Evolutionary conservation across 176 grass and related monocot genomes (phyloP).

Genomic region (Tuctoria greenei): DNA sequence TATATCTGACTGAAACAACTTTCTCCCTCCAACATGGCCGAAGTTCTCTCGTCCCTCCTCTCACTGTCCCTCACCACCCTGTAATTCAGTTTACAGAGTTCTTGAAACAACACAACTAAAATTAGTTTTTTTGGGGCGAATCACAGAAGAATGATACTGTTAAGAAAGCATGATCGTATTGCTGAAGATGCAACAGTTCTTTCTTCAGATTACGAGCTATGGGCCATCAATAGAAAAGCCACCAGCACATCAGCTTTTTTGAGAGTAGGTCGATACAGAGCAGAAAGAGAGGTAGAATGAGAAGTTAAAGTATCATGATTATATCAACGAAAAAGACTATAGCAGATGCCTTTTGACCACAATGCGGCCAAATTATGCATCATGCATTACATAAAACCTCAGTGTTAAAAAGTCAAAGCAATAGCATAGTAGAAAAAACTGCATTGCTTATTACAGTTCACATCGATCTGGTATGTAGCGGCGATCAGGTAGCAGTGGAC

Average conservation of each 20-base stretch:
- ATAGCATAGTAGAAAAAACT: not conserved
- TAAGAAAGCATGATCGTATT: not conserved
- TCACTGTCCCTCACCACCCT: too few relatives aligned
- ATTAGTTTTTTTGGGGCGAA: not conserved
- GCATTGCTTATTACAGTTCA: constrained; percentile 16
- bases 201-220: not conserved
- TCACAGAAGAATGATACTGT: not conserved
- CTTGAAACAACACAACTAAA: too few relatives aligned
- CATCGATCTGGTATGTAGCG: not conserved
- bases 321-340: not conserved
- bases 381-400: not conserved
- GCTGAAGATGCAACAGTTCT: not conserved
- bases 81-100: too few relatives aligned
- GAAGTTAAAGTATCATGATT: not conserved
- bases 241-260: not conserved
- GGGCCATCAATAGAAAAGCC: too few relatives aligned
- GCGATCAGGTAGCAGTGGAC: too few relatives aligned
- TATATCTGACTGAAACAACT: too few relatives aligned
- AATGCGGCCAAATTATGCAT: constrained; percentile 19
- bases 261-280: not conserved
- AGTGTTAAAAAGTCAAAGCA: not conserved
- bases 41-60: too few relatives aligned
- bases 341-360: constrained; percentile 31
- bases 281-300: not conserved
- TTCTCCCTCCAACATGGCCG: too few relatives aligned